Conservation (phyloP, 2,329 filamentous ascomycete species). For the Arthrobotrys conoides region DNA sequence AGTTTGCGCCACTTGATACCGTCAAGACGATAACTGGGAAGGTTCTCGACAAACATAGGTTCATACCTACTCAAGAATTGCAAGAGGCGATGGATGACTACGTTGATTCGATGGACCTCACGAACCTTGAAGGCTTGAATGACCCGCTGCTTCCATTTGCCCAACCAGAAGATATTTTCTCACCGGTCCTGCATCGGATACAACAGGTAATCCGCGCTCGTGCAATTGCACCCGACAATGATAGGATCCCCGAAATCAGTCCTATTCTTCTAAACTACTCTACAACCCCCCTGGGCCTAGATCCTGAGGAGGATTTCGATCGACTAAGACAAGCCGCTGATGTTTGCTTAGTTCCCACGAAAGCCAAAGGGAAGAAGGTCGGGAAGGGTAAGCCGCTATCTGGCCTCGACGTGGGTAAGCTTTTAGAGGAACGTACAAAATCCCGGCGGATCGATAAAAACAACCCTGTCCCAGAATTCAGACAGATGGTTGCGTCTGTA, state of each 20-base stretch:
- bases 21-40: conserved; percentile 90
- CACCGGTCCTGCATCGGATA: conserved; percentile 87
- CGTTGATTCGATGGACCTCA: conserved; percentile 92
- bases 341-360: conserved; percentile 91
- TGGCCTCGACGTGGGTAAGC: conserved; percentile 85
- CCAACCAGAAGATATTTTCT: conserved; percentile 79
- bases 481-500: conserved; percentile 78
- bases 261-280: conserved; percentile 79
- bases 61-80: conserved; percentile 82
- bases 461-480: conserved; percentile 94
- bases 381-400: conserved; percentile 86
- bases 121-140: conserved; percentile 75
- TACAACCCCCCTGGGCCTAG: conserved; percentile 77
- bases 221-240: conserved; percentile 79
- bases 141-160: conserved; percentile 74
- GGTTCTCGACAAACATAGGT: conserved; percentile 82
- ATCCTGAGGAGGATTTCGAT: conserved; percentile 74
- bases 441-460: conserved; percentile 67
- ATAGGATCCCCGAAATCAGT: conserved; percentile 74
- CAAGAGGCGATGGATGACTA: conserved; percentile 88
- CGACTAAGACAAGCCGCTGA: conserved; percentile 78
- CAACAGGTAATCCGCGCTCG: conserved; percentile 87
- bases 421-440: conserved; percentile 72
- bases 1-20: conserved; percentile 89
- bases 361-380: conserved; percentile 79